These are phyloP conservation scores for Eucalyptus rudis DNA, from an alignment of 345 rosid species.

Conservation along the genomic window DNA sequence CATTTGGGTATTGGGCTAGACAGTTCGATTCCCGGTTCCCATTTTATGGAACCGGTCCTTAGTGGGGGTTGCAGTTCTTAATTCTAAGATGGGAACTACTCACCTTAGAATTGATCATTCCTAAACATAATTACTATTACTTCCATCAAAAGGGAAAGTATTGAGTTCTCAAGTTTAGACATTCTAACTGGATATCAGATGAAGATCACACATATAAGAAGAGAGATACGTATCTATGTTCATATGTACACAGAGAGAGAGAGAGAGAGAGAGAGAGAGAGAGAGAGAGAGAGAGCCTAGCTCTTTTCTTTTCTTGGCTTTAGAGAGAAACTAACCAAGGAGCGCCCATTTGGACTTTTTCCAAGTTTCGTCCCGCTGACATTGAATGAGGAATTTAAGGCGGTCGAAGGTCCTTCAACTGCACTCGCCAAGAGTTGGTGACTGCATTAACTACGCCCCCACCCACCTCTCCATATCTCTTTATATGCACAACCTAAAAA, in stretches of 20 bases:
- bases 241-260: background rate
- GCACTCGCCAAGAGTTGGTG: slow-evolving; percentile 33
- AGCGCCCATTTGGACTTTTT: background rate
- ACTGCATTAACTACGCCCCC: slow-evolving; percentile 40
- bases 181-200: background rate
- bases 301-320: no score
- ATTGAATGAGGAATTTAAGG: slow-evolving; percentile 36
- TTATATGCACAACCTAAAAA: background rate
- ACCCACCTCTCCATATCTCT: background rate
- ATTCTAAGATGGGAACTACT: no score
- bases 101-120: no score
- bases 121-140: background rate
- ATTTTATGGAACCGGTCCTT: background rate
- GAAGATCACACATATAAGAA: background rate
- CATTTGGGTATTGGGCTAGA: rapidly evolving
- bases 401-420: slow-evolving; percentile 35
- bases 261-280: background rate
- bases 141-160: background rate
- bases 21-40: rapidly evolving
- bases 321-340: no score
- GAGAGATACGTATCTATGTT: background rate
- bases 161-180: background rate
- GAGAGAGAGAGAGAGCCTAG: background rate
- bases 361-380: background rate
- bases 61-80: rapidly evolving